Evolutionary conservation across 305 asterid genomes (phyloP), one percentile per base, ranked within the genome.

Genomic region (Withania somnifera): DNA sequence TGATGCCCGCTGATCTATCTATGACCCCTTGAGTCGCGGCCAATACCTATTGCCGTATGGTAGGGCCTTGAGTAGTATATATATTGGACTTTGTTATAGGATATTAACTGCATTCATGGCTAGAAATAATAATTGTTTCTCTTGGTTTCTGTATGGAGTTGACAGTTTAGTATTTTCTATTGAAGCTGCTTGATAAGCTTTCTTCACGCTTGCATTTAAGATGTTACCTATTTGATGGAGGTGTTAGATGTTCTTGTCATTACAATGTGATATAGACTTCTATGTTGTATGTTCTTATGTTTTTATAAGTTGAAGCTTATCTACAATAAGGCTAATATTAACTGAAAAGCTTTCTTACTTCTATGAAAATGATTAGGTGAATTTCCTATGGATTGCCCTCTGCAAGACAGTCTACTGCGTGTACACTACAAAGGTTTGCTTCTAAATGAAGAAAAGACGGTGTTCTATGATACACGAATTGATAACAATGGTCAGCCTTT

Each of bases 321-420:
- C 6, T 15, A 50, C 17, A 0, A 10, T 50, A 47, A 10, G 53
- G 60, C 47, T 80, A 28, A 63, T 63, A 42, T 63, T 20, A n/a
- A 79, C 56, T 15, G 57, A 22, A 22, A 53, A 84, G 58, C 83
- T 83, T 86, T 85, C 69, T 63, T 32, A 42, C 17, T 83, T 81
- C 58, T 82, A 52, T 84, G 87, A 68, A n/a, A 82, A 90, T 85
- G 82, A 81, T 68, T 85, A 96, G 99, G 99, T 86, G 98, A 96
- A 80, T 96, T 96, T 90, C 99, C 99, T 10, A 94, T 96, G 99
- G 98, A 93, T 87, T 96, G 98, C 91, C 99, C 99, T 71, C 98
- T 96, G 84, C 98, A 90, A 7, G 99, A 96, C 87, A 96, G 99
- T 88, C 88, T 90, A 78, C 87, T 96, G 73, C 93, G 77, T 83